Base-by-base conservation (phyloP, 257 asterid species). In the Solanum phureja region DNA sequence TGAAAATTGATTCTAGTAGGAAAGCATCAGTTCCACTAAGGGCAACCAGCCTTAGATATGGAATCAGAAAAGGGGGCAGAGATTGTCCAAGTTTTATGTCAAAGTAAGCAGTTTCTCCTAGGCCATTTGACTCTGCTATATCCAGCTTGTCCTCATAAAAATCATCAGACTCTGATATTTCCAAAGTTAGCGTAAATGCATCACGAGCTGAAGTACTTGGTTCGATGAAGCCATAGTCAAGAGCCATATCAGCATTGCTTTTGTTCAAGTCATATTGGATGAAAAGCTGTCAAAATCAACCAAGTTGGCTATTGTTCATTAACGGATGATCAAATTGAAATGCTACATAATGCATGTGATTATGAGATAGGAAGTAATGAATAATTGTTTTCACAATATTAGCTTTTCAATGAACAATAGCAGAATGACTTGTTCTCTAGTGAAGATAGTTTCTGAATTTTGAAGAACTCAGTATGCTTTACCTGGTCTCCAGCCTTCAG, bases 401-500 rank as follows among this genome's bases (percentile, higher is more conserved):
- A 81, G 68, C n/a, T 44, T 81, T 46, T 46, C 42, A 7, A 81
- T 81, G 85, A 81, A 81, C 68, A 16, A 46, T 18, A 81, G 29
- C 85, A 46, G 42, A 81, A 46, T 81, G 16, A 46, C 85, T 46
- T 16, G 68, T 27, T 74, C 19, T 38, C 40, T 8, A n/a, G 21
- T 38, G 29, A 85, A 27, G 37, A 72, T 31, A 33, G 46, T 8
- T 72, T 44, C 44, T 86, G 37, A 77, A 42, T 24, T 42, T 29
- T 81, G 42, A 81, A 79, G 68, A 44, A 16, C 73, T 33, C 62
- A 19, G 9, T 35, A 35, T 1, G 46, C 81, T 85, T 90, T 86
- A 96, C 99, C 98, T 97, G 99, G 89, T 95, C 96, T 34, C 99
- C 99, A 52, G 98, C 96, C 91, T 95, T 94, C 92, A 93, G 95